A percentile compares a stretch with the other conserved stretches of the same genome.
These are phyloP conservation scores for Coemansia sp. DNA, from an alignment of 192 early-diverging fungal species.

Conservation along the genomic window DNA sequence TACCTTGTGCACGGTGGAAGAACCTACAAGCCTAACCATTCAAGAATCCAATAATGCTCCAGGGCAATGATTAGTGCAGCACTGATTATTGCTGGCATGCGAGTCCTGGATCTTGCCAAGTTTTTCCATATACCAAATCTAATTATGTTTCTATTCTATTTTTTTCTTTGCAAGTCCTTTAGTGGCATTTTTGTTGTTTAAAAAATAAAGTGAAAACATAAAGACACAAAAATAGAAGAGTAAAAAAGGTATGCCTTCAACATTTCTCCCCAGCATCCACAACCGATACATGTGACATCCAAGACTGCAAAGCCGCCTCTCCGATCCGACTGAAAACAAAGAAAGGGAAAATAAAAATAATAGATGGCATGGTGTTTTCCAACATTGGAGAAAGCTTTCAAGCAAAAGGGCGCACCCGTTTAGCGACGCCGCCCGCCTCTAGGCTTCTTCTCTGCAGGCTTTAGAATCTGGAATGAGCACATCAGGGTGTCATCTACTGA, in stretches of 20 bases:
- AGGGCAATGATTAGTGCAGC: too few relatives aligned
- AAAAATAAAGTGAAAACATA: too few relatives aligned
- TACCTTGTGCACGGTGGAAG: neutral
- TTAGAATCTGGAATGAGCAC: constrained; percentile 93
- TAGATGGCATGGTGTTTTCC: neutral
- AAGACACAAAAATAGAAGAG: neutral
- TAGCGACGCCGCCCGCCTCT: constrained; percentile 46
- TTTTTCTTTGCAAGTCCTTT: too few relatives aligned
- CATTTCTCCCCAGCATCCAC: neutral
- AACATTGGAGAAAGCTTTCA: neutral
- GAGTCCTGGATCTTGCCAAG: too few relatives aligned
- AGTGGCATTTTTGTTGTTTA: too few relatives aligned
- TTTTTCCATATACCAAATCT: too few relatives aligned
- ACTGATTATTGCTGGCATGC: too few relatives aligned
- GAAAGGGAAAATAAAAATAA: neutral
- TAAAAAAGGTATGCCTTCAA: neutral
- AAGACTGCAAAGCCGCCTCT: neutral
- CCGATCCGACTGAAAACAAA: neutral
- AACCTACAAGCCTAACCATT: neutral
- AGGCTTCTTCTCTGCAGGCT: constrained; percentile 80
- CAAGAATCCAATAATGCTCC: too few relatives aligned
- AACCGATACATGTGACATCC: neutral
- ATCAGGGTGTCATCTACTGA: constrained; percentile 81
- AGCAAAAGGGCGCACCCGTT: neutral
- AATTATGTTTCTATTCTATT: too few relatives aligned